phyloP scores from a whole-genome alignment of 495 filamentous ascomycete species.

The Neurospora hispaniola region DNA sequence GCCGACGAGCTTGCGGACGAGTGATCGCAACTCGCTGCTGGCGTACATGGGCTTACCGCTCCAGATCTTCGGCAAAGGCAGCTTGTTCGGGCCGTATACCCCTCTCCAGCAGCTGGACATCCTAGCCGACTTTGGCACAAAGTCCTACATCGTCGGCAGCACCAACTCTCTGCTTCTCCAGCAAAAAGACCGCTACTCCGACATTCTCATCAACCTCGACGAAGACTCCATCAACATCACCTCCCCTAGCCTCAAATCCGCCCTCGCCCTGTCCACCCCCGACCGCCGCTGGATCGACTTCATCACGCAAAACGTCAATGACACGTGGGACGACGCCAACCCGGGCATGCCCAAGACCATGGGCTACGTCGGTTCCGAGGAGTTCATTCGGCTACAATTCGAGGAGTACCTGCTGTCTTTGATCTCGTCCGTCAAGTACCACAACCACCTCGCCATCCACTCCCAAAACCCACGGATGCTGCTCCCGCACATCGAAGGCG shows the following conservation, averaged over 20 bases:
- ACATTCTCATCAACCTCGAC: constrained; percentile 93
- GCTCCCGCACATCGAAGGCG: constrained; percentile 64
- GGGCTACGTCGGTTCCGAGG: constrained; percentile 92
- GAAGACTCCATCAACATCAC: constrained; percentile 78
- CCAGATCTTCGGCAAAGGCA: constrained; percentile 93
- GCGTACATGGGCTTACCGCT: constrained; percentile 90
- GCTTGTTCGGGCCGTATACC: constrained; percentile 93
- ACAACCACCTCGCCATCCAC: constrained; percentile 58
- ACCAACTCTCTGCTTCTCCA: constrained; percentile 91
- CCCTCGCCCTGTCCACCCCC: constrained; percentile 70
- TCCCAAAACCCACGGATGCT: constrained; percentile 47
- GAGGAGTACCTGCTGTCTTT: constrained; percentile 93
- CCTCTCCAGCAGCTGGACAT: constrained; percentile 92
- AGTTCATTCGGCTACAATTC: constrained; percentile 95
- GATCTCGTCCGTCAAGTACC: constrained; percentile 82
- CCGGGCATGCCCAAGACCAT: constrained; percentile 82
- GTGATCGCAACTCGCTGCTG: constrained; percentile 80
- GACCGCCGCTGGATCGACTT: constrained; percentile 97
- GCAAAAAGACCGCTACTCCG: constrained; percentile 94
- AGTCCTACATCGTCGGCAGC: constrained; percentile 93
- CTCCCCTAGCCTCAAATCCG: constrained; percentile 63
- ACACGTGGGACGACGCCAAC: constrained; percentile 92
- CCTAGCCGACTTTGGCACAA: constrained; percentile 87
- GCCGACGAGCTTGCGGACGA: constrained; percentile 81
- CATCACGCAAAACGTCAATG: constrained; percentile 81